Conservation (phyloP, 306 rosid species). For the Pyrus pyrifolia region DNA sequence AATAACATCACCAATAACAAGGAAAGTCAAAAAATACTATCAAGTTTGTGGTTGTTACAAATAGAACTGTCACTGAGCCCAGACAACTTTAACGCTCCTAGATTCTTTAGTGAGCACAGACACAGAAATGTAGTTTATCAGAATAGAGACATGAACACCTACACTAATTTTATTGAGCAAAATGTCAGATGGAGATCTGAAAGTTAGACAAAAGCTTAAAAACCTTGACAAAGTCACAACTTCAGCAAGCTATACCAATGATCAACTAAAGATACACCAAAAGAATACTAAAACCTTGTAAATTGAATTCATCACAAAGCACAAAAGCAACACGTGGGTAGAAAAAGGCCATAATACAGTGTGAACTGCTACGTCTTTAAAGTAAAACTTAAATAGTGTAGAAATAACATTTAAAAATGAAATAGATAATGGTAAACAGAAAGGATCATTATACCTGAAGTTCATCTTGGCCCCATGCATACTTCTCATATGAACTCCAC, state of each 20-base stretch:
- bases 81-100: background rate
- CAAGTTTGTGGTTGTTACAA: background rate
- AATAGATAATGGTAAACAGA: background rate
- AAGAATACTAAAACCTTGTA: background rate
- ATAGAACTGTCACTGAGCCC: background rate
- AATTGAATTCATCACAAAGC: background rate
- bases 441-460: constrained; percentile 65
- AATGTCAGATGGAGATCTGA: background rate
- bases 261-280: background rate
- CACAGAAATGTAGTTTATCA: background rate
- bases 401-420: background rate
- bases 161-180: background rate
- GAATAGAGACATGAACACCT: background rate
- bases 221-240: background rate
- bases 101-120: background rate
- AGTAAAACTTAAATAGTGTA: background rate
- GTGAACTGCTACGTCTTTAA: background rate
- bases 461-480: constrained; percentile 99
- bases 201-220: background rate
- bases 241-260: background rate
- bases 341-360: background rate
- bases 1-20: background rate
- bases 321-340: background rate
- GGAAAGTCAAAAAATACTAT: background rate
- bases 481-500: constrained; percentile 91